These are phyloP conservation scores for Neofusicoccum sp. DNA, from an alignment of 2,329 filamentous ascomycete genomes.

Conservation along the genomic window DNA sequence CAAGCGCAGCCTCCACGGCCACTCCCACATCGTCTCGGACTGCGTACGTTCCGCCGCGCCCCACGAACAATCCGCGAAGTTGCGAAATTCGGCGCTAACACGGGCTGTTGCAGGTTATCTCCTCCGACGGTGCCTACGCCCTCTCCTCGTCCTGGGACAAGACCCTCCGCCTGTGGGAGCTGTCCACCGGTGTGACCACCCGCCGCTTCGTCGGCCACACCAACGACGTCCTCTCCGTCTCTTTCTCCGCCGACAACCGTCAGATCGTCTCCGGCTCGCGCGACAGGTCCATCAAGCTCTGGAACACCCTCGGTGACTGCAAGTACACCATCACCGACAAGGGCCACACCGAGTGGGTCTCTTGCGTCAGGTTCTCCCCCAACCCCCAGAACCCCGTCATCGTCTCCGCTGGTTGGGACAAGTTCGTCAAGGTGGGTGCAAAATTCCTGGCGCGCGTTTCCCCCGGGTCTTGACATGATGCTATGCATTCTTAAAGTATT, in stretches of 20 bases:
- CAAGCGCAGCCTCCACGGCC: conserved; percentile 96
- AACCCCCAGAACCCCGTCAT: conserved; percentile 99
- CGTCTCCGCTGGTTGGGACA: conserved; percentile 98
- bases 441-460: conserved; percentile 3
- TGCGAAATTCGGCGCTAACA: conserved; percentile 32
- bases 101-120: conserved; percentile 76
- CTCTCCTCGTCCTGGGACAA: conserved; percentile 99
- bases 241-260: conserved; percentile 99
- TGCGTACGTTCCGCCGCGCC: conserved; percentile 68
- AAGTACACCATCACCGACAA: conserved; percentile 99
- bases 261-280: conserved; percentile 99
- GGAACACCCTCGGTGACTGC: conserved; percentile 99
- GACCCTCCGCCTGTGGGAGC: conserved; percentile 99
- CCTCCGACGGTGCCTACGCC: conserved; percentile 97
- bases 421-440: conserved; percentile 95
- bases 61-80: conserved; percentile 22
- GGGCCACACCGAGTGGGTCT: conserved; percentile 99
- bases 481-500: conserved; percentile 91
- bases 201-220: conserved; percentile 98
- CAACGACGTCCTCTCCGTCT: conserved; percentile 99
- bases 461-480: conserved; percentile 69
- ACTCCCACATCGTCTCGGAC: conserved; percentile 99
- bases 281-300: conserved; percentile 99
- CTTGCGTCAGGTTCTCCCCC: conserved; percentile 98
- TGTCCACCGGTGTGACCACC: conserved; percentile 94